Base-by-base conservation (phyloP, 768 basidiomycete species). In the Tulasnella calospora region DNA sequence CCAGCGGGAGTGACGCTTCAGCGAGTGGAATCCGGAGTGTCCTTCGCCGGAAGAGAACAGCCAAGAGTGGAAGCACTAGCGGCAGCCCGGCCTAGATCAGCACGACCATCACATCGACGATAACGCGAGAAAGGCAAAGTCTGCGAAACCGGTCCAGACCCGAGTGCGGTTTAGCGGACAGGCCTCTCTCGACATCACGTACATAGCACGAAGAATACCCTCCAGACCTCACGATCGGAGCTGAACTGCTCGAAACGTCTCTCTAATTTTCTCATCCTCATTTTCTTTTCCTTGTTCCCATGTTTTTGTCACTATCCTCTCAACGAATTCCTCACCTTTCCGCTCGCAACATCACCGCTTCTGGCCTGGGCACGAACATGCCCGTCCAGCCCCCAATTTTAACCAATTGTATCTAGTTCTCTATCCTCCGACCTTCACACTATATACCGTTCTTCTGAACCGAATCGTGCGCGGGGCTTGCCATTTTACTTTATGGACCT, bases 241-340 rank as follows among this genome's bases (percentile, higher is more conserved):
- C 30, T 35, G 30, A 67, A 67, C 61, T 67, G 61, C 61, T 67
- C 33, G 61, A 67, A 67, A 67, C 27, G 61, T 67, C 61, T 67
- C 61, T 67, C 61, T 35, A 67, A 67, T 67, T 67, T 67, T 67
- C 61, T 67, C 61, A 67, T 67, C 61, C 61, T 67, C 61, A 67
- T 67, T 67, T 67, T 33, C 57, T 61, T 27, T 67, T 35, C 61
- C 61, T 35, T 17, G 13, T 67, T 67, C 61, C 33, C 30, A 33
- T 33, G 30, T 67, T 10, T 67, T 35, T 27, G 27, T 17, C 61
- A 67, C 27, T 67, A 61, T 27, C 57, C 21, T 19, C 33, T 27
- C 61, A 67, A 51, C 51, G 51, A 51, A 51, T 51, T 51, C 51
- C 51, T 13, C 46, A 13, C 7, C 13, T 23, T 23, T 12, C 51